phyloP scores from a whole-genome alignment of 2,329 filamentous ascomycete genomes.

The Calonectria montana region DNA sequence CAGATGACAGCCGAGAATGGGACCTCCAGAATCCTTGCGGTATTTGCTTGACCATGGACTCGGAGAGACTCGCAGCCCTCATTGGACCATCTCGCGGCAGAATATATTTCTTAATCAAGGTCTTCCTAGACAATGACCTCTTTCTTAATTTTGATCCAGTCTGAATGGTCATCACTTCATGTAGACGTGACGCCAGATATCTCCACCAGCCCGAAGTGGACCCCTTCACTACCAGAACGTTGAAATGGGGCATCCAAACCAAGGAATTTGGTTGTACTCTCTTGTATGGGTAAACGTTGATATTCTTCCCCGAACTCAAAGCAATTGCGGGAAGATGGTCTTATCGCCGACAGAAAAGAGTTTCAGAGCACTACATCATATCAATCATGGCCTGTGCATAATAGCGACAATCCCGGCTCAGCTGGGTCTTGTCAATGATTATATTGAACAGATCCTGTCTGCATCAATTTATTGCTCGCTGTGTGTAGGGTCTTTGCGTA shows the following conservation, averaged over 20 bases:
- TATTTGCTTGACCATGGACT: constrained; percentile 12
- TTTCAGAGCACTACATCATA: constrained; percentile 25
- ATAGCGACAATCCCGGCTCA: constrained; percentile 29
- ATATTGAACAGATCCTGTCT: neutral
- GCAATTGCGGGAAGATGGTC: constrained; percentile 26
- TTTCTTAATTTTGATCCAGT: constrained; percentile 4
- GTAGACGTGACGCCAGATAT: constrained; percentile 27
- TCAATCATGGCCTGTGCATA: constrained; percentile 34
- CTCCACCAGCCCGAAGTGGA: constrained; percentile 21
- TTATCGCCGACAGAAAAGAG: constrained; percentile 32
- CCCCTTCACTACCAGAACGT: constrained; percentile 21
- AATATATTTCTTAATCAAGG: neutral
- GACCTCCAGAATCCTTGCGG: constrained; percentile 22
- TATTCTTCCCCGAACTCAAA: constrained; percentile 38
- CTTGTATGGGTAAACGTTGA: constrained; percentile 9
- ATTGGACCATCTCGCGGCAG: constrained; percentile 22
- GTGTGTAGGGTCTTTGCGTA: neutral
- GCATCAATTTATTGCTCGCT: neutral
- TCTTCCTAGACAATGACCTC: constrained; percentile 3
- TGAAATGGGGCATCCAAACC: constrained; percentile 29
- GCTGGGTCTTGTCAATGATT: constrained; percentile 12
- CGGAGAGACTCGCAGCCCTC: constrained; percentile 11
- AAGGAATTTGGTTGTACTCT: constrained; percentile 30
- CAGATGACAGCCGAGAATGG: constrained; percentile 24
- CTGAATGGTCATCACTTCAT: constrained; percentile 13